Evolutionary conservation across 2,329 filamentous ascomycete species (phyloP).

Genomic region (Colletotrichum echinochloae): DNA sequence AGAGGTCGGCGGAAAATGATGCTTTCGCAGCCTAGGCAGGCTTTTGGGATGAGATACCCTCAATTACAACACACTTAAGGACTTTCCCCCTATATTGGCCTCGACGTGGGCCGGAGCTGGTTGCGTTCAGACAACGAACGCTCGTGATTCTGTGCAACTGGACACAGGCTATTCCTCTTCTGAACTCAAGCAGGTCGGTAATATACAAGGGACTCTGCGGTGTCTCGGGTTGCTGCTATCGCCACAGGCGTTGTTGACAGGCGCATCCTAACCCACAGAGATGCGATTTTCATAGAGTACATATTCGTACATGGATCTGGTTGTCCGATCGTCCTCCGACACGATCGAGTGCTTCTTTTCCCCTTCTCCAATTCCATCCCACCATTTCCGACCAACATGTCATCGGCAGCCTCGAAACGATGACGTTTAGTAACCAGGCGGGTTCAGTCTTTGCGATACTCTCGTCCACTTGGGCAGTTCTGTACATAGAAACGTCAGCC

Average conservation of each 20-base stretch:
- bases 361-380: neutral
- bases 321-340: neutral
- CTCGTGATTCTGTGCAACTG: neutral
- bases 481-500: slow-evolving; percentile 51
- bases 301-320: slow-evolving; percentile 17
- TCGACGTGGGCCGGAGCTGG: neutral
- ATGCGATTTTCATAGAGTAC: slow-evolving; percentile 10
- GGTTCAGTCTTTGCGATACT: slow-evolving; percentile 93
- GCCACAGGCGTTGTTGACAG: neutral
- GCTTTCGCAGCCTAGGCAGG: slow-evolving; percentile 18
- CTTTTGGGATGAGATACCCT: slow-evolving; percentile 39
- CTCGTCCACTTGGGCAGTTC: slow-evolving; percentile 94
- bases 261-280: neutral
- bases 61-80: slow-evolving; percentile 27
- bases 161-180: neutral
- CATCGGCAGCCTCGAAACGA: neutral
- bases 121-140: slow-evolving; percentile 1
- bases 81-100: neutral
- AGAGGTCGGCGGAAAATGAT: slow-evolving; percentile 6
- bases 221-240: neutral
- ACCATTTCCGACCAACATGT: neutral
- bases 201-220: slow-evolving; percentile 25
- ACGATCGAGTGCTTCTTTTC: too few relatives aligned
- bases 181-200: slow-evolving; percentile 20
- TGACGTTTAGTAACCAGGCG: slow-evolving; percentile 82